Base-by-base conservation (phyloP, 495 filamentous ascomycete genomes). In the Hyphodiscus hymeniophilus region DNA sequence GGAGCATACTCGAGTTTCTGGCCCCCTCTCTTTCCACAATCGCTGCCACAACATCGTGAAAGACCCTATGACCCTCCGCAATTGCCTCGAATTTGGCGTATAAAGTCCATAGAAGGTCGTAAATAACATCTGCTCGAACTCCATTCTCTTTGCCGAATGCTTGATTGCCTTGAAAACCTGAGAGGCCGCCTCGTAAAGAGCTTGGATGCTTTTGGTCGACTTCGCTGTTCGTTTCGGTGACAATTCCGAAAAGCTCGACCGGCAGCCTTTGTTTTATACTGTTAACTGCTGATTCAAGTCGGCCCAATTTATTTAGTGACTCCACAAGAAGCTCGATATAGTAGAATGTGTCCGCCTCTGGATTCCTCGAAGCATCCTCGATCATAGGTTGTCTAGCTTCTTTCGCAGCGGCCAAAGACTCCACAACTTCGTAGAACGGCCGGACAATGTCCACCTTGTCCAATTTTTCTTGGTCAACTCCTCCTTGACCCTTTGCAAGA, bases 51-150 rank as follows among this genome's bases (percentile, higher is more conserved):
- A 91, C 82, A 63, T 99, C 92, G 60, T 96, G 89, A 41, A 97
- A 75, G 2, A 94, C 86, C 40, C 92, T 84, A 58, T 99, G 94
- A 12, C 92, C 84, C 64, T 99, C 92, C 12, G 89, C 89, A 52
- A 99, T 95, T 13, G 94, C 81, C 60, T 96, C 92, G 57, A 99
- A 95, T 54, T 95, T 94, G 13, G 90, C 87, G 65, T 94, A 99
- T 0, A 99, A 66, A 1, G 89, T 91, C 80, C 80, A 89, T 7
- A 99, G 69, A 28, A 94, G 77, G 57, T 99, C 92, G 44, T 88
- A 81, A 28, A 99, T 79, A 17, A 94, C 84, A 57, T 83, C 82
- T 15, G 82, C 85, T 6, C 85, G 76, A 58, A 84, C 77, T 45
- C 84, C 80, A 15, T 81, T 84, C 41, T 83, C 76, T 20, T 74